Evolutionary conservation across 768 basidiomycete genomes (phyloP).

Genomic region (Leucosporidium yakuticum): DNA sequence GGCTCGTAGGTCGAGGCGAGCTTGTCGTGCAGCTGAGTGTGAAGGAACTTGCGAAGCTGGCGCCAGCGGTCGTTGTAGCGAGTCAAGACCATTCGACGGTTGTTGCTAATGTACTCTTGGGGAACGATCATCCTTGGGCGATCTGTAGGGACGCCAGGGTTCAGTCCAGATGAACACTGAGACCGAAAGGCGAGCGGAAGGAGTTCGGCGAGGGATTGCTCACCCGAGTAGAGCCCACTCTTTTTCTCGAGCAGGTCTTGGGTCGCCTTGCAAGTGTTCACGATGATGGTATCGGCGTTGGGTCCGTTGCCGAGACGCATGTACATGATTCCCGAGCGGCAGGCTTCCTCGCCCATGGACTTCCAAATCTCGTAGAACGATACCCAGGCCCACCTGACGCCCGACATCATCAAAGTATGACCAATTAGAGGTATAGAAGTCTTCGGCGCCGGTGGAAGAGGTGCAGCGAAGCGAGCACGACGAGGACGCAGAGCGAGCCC

Average conservation of each 20-base stretch:
- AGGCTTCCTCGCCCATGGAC: neutral
- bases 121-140: neutral
- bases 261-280: neutral
- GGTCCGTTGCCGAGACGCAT: neutral
- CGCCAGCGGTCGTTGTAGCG: conserved; percentile 5
- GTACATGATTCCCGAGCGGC: too few relatives aligned
- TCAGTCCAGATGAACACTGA: too few relatives aligned
- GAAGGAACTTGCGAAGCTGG: neutral
- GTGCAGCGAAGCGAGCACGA: too few relatives aligned
- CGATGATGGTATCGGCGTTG: neutral
- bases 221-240: neutral
- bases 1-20: conserved; percentile 6
- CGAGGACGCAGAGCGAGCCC: too few relatives aligned
- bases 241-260: conserved; percentile 1
- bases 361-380: neutral
- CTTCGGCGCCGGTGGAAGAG: too few relatives aligned
- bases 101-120: neutral
- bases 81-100: neutral
- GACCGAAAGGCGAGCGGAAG: neutral
- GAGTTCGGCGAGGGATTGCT: neutral
- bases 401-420: neutral
- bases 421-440: too few relatives aligned
- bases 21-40: conserved; percentile 3
- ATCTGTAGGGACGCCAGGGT: neutral
- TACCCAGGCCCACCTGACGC: conserved; percentile 1